A percentile compares a stretch with the other conserved stretches of the same genome.
phyloP scores from a whole-genome alignment of 352 stramenopile species.

The Globisporangium alternatum region DNA sequence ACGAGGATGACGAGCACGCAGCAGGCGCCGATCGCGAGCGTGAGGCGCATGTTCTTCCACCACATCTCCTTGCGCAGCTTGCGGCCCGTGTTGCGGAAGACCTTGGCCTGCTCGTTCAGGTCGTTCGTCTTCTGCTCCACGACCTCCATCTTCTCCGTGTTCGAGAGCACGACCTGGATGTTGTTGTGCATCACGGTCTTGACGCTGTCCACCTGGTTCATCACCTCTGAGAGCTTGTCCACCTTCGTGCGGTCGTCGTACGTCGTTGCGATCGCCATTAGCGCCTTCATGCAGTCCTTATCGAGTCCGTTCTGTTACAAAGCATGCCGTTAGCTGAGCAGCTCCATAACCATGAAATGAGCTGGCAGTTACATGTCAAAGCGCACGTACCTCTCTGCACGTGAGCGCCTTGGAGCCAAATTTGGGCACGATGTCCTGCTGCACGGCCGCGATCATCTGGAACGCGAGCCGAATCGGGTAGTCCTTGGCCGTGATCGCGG shows the following conservation, averaged over 20 bases:
- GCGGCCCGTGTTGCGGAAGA: conserved; percentile 80
- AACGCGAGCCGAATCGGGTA: conserved; percentile 83
- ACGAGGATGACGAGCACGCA: conserved; percentile 73
- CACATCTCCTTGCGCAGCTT: conserved; percentile 80
- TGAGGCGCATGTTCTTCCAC: conserved; percentile 86
- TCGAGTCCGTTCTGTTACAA: conserved; percentile 59
- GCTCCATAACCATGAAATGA: too few species aligned
- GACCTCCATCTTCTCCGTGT: conserved; percentile 88
- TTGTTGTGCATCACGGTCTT: conserved; percentile 88
- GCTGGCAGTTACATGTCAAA: too few species aligned
- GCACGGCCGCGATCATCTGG: conserved; percentile 72
- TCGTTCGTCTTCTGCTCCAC: conserved; percentile 88
- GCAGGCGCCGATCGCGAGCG: conserved; percentile 55
- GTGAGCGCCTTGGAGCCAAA: conserved; percentile 72
- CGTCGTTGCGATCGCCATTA: conserved; percentile 57
- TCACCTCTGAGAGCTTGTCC: conserved; percentile 84
- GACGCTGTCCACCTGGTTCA: conserved; percentile 77
- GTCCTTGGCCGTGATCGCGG: conserved; percentile 73
- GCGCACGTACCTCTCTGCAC: conserved; percentile 56
- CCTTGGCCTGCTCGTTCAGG: conserved; percentile 84
- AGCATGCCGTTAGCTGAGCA: too few species aligned
- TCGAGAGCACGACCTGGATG: conserved; percentile 82
- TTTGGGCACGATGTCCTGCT: conserved; percentile 77
- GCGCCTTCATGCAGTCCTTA: conserved; percentile 70
- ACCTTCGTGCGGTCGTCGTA: conserved; percentile 87